Evolutionary conservation across 2,329 filamentous ascomycete genomes (phyloP), one percentile per base, ranked within the genome.

Genomic region (Akanthomyces lecanii): DNA sequence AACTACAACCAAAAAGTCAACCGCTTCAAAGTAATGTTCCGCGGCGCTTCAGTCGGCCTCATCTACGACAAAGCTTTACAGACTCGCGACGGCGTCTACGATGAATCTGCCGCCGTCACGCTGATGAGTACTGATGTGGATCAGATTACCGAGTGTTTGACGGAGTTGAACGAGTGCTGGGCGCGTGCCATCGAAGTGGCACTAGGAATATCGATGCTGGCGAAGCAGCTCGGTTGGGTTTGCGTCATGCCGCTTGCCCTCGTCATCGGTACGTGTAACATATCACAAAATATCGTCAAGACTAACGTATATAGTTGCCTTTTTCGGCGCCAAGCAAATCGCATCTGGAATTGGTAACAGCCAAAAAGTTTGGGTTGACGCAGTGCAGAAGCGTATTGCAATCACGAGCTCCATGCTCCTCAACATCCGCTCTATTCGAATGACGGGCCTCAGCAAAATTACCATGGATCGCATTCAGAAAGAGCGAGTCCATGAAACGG

Each of bases 361-460:
- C 10, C 66, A 66, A 60, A 67, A 63, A 23, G 44, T 60, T 5
- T 69, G 67, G 67, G 61, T 65, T 7, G 56, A 65, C 38, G 66
- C 66, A 10, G 63, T 69, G 11, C 63, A 68, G 48, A 51, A 38
- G n/a, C 67, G 63, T 10, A 66, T 68, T 59, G 62, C 62, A 4
- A 52, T 66, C 30, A 69, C 69, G 0, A 65, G 66, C 8, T 67
- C 66, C 18, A 74, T 75, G 65, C 70, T 79, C 2, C 66, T 68
- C 7, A 68, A 71, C 12, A 77, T 79, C 69, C 76, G 76, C 60
- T 72, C 71, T 42, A 66, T 79, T 63, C 78, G 78, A 63, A 77
- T 78, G 72, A 74, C 72, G 63, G 77, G 77, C 1, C 70, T 78
- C 10, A 70, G 71, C 18, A 68, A 71, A 25, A 68, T 69, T n/a